phyloP scores from a whole-genome alignment of 2,329 filamentous ascomycete species.

The Fusarium chuoi region DNA sequence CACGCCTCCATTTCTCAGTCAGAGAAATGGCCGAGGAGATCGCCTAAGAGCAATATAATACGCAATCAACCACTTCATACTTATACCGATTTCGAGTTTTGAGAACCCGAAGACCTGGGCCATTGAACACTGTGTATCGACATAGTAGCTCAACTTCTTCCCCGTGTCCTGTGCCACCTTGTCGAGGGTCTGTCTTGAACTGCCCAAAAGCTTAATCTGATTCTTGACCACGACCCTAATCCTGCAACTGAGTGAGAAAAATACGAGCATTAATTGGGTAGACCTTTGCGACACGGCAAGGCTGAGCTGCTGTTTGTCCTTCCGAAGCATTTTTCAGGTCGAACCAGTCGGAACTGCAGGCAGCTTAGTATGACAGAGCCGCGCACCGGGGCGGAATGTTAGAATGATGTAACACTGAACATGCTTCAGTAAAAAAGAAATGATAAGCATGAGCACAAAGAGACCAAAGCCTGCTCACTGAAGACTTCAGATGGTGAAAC shows the following conservation, averaged over 20 bases:
- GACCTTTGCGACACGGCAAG: slow-evolving; percentile 7
- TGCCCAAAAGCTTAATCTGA: slow-evolving; percentile 24
- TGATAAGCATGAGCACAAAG: slow-evolving; percentile 16
- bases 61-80: background rate
- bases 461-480: slow-evolving; percentile 22
- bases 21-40: background rate
- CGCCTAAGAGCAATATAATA: background rate
- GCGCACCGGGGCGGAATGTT: slow-evolving; percentile 12
- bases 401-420: slow-evolving; percentile 16
- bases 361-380: slow-evolving; percentile 22
- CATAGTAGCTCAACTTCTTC: slow-evolving; percentile 19
- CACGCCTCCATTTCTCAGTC: slow-evolving; percentile 21
- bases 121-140: background rate
- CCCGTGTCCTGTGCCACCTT: slow-evolving; percentile 22
- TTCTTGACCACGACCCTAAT: background rate
- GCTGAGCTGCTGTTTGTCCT: slow-evolving; percentile 25
- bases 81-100: background rate
- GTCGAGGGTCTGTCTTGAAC: slow-evolving; percentile 32
- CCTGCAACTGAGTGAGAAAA: background rate
- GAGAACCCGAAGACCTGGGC: background rate
- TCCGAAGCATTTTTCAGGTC: slow-evolving; percentile 2
- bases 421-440: background rate
- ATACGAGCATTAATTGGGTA: background rate
- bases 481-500: slow-evolving; percentile 36
- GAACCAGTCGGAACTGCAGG: slow-evolving; percentile 22